These are phyloP conservation scores for Botrytis squamosa DNA, from an alignment of 2,329 filamentous ascomycete species.

Conservation along the genomic window DNA sequence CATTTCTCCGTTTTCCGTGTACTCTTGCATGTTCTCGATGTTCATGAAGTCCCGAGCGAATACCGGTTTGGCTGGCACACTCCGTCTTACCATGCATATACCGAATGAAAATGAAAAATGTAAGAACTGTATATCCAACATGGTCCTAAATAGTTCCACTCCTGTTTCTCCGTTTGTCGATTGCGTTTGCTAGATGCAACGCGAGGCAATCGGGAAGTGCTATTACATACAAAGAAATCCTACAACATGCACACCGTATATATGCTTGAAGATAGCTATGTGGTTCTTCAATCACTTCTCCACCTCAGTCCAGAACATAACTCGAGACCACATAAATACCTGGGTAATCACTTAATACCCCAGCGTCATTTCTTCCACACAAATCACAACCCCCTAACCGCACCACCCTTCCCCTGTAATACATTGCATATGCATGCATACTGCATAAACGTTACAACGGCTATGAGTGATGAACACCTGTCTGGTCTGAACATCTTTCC, in stretches of 20 bases:
- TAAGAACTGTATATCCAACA: neutral
- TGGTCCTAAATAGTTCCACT: neutral
- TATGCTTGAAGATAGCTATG: neutral
- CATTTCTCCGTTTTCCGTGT: conserved; percentile 1
- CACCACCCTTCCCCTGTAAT: conserved; percentile 4
- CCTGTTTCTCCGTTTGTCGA: neutral
- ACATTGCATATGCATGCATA: conserved; percentile 14
- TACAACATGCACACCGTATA: neutral
- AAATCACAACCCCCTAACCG: neutral
- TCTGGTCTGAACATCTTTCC: neutral
- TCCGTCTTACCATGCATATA: neutral
- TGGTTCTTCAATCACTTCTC: conserved; percentile 2
- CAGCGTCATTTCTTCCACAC: neutral
- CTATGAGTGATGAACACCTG: neutral
- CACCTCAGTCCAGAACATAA: conserved; percentile 6
- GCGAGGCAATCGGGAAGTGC: neutral
- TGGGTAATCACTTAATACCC: neutral
- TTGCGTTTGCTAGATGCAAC: neutral
- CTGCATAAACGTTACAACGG: neutral
- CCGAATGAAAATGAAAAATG: neutral
- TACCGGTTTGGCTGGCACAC: conserved; percentile 8
- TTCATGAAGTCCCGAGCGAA: neutral
- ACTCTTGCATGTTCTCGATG: neutral
- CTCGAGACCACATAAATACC: conserved; percentile 2
- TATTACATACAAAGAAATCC: neutral